phyloP scores from a whole-genome alignment of 2,329 filamentous ascomycete species.

The Aspergillus aculeatinus region DNA sequence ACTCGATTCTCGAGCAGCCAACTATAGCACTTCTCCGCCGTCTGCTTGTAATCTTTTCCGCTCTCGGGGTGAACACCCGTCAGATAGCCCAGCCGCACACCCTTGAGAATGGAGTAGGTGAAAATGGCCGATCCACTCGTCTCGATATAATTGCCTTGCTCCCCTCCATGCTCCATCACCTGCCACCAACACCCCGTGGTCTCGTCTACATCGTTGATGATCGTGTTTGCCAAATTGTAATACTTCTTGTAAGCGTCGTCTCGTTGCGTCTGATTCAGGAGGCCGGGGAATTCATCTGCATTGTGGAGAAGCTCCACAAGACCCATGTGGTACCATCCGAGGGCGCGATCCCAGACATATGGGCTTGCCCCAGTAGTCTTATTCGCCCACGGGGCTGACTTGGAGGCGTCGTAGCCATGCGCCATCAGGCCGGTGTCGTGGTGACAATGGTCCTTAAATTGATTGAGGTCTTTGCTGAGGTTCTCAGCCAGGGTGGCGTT shows the following conservation, averaged over 20 bases:
- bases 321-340: slow-evolving; percentile 57
- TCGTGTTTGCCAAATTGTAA: slow-evolving; percentile 41
- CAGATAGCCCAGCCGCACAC: slow-evolving; percentile 37
- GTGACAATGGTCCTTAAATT: slow-evolving; percentile 47
- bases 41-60: slow-evolving; percentile 32
- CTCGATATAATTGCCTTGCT: slow-evolving; percentile 60
- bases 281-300: slow-evolving; percentile 33
- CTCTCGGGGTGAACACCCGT: slow-evolving; percentile 13
- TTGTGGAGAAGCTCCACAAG: slow-evolving; percentile 53
- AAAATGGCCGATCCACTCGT: slow-evolving; percentile 61
- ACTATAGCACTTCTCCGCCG: slow-evolving; percentile 47
- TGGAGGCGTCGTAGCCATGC: slow-evolving; percentile 56
- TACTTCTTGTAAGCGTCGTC: slow-evolving; percentile 42
- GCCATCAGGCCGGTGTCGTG: slow-evolving; percentile 48
- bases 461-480: slow-evolving; percentile 47
- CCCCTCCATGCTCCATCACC: slow-evolving; percentile 53
- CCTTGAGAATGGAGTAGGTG: slow-evolving; percentile 53
- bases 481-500: slow-evolving; percentile 47
- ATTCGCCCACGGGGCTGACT: slow-evolving; percentile 54
- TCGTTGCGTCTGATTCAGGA: slow-evolving; percentile 33
- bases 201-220: slow-evolving; percentile 45
- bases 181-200: slow-evolving; percentile 58
- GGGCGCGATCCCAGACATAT: slow-evolving; percentile 54
- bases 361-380: slow-evolving; percentile 52
- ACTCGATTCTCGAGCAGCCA: slow-evolving; percentile 49